phyloP scores from a whole-genome alignment of 129 eudicot genomes.

The Pseudognaphalium luteoalbum region DNA sequence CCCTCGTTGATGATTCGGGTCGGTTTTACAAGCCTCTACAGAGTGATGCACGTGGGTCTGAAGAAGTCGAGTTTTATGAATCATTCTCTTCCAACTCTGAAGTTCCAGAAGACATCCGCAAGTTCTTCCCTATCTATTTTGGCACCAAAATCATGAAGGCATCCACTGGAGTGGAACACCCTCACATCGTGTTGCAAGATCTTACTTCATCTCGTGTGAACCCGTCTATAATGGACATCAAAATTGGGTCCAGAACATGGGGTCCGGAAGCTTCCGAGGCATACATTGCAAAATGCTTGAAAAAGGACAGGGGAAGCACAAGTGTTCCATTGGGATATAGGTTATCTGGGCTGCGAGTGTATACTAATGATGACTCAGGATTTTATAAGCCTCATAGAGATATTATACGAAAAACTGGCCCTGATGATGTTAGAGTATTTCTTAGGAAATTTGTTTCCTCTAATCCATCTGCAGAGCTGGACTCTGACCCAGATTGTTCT shows the following conservation, averaged over 20 bases:
- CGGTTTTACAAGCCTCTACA: conserved; percentile 93
- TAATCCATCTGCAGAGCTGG: conserved; percentile 37
- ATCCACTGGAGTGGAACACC: conserved; percentile 69
- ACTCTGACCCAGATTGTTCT: conserved; percentile 48
- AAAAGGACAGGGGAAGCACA: conserved; percentile 62
- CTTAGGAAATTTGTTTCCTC: conserved; percentile 76
- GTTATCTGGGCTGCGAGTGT: conserved; percentile 68
- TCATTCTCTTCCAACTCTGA: conserved; percentile 49
- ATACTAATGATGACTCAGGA: conserved; percentile 42
- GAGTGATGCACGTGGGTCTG: conserved; percentile 63
- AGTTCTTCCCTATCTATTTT: conserved; percentile 64
- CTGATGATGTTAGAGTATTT: conserved; percentile 50
- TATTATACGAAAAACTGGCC: conserved; percentile 38
- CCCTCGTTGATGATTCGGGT: conserved; percentile 74
- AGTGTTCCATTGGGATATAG: conserved; percentile 66
- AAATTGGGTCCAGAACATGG: conserved; percentile 93
- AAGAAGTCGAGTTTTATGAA: conserved; percentile 66
- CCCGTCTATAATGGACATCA: conserved; percentile 81
- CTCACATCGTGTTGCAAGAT: conserved; percentile 77
- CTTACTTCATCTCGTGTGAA: conserved; percentile 39
- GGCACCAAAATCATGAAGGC: conserved; percentile 79
- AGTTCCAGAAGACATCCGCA: conserved; percentile 54
- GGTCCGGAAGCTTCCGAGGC: conserved; percentile 58
- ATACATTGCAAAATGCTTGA: conserved; percentile 66
- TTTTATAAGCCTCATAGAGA: conserved; percentile 67